Base-by-base conservation (phyloP, 371 early-diverging fungal species). In the Basidiobolus heterosporus region DNA sequence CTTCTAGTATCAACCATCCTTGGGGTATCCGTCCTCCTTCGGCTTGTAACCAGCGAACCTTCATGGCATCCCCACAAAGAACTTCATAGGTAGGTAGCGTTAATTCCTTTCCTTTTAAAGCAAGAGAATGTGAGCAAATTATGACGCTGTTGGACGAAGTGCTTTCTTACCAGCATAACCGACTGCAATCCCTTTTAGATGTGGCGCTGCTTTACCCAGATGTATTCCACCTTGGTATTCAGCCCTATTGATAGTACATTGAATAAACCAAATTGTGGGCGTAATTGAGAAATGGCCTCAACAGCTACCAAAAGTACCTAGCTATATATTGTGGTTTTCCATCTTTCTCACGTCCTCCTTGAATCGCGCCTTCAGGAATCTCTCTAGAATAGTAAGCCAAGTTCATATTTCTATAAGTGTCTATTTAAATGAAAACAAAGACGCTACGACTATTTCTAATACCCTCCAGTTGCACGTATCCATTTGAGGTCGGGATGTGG, bases 201-300 rank as follows among this genome's bases (percentile, higher is more conserved):
- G 61, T 6, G 61, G 54, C 35, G 59, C 62, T 7, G 60, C 61
- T 48, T 67, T 70, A 40, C 74, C 74, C 46, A 68, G 62, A 44
- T 72, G 74, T 36, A 72, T 41, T 2, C 65, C 69, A 38, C 60
- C 61, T 41, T 61, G 58, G 52, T 56, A 50, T 36, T 19, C 38
- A 23, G 46, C 37, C 7, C 52, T 36, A n/a, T n/a, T n/a, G n/a
- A n/a, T n/a, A n/a, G n/a, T n/a, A n/a, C n/a, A n/a, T n/a, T n/a
- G n/a, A n/a, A n/a, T n/a, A n/a, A n/a, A n/a, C n/a, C n/a, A n/a
- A n/a, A n/a, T n/a, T n/a, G n/a, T n/a, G n/a, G n/a, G n/a, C n/a
- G n/a, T n/a, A n/a, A n/a, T n/a, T n/a, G n/a, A n/a, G n/a, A n/a
- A n/a, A n/a, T n/a, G n/a, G n/a, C n/a, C n/a, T n/a, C n/a, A n/a